Conservation (phyloP, 495 filamentous ascomycete genomes). For the Aspergillus nidulans region DNA sequence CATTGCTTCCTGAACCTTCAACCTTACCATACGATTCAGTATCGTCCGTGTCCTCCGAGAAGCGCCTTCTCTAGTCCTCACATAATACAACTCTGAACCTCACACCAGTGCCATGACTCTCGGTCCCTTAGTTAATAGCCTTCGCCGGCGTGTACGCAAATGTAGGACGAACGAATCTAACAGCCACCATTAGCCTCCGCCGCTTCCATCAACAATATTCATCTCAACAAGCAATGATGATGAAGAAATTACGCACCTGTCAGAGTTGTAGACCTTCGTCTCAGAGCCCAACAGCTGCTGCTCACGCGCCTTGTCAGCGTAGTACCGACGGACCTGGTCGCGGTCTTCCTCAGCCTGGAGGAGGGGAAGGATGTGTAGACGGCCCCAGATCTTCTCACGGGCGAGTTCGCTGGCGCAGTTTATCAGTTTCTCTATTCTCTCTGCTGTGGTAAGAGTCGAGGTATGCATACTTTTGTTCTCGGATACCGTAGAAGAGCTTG, state of each 20-base stretch:
- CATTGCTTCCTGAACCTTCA: slow-evolving; percentile 6
- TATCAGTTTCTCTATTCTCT: too few relatives aligned
- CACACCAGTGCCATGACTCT: neutral
- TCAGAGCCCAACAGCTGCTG: slow-evolving; percentile 81
- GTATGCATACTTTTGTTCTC: slow-evolving; percentile 75
- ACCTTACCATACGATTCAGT: neutral
- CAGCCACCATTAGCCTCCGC: slow-evolving; percentile 1
- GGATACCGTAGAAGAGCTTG: slow-evolving; percentile 68
- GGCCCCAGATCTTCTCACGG: slow-evolving; percentile 95
- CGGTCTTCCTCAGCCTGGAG: slow-evolving; percentile 96
- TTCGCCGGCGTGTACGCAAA: slow-evolving; percentile 42
- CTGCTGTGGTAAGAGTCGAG: neutral
- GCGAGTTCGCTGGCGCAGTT: slow-evolving; percentile 68
- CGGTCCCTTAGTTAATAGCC: slow-evolving; percentile 30
- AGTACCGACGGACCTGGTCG: slow-evolving; percentile 79
- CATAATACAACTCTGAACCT: neutral
- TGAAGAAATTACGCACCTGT: slow-evolving; percentile 57
- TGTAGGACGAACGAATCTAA: slow-evolving; percentile 46
- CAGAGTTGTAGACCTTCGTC: slow-evolving; percentile 77
- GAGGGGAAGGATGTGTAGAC: slow-evolving; percentile 86
- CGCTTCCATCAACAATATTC: neutral
- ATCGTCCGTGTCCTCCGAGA: neutral
- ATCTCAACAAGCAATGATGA: neutral
- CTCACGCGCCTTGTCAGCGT: slow-evolving; percentile 83
- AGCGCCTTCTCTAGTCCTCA: neutral